These are phyloP conservation scores for Citrullus mucosospermus DNA, from an alignment of 306 rosid genomes.

Conservation along the genomic window DNA sequence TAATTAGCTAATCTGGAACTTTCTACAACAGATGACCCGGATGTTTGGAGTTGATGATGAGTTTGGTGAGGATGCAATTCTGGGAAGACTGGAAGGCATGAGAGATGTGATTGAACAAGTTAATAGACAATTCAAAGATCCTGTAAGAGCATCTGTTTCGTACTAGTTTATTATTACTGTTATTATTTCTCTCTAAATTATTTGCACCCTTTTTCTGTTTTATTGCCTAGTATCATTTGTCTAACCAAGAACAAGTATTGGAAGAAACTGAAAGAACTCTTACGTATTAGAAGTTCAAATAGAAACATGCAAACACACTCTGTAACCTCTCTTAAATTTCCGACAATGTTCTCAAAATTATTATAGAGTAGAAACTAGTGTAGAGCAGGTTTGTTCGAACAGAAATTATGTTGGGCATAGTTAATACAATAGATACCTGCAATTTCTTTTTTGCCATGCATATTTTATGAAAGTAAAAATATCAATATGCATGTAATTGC, in stretches of 20 bases:
- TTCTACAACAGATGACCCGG: constrained; percentile 55
- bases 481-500: background rate
- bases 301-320: background rate
- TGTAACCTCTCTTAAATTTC: background rate
- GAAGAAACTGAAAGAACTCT: background rate
- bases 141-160: constrained; percentile 33
- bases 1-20: background rate
- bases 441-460: background rate
- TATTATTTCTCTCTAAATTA: background rate
- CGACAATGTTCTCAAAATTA: background rate
- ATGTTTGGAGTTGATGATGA: constrained; percentile 92
- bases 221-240: background rate
- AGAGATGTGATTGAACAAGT: constrained; percentile 93
- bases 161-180: background rate
- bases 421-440: background rate
- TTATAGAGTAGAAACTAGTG: background rate
- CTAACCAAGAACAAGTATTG: background rate
- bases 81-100: constrained; percentile 96
- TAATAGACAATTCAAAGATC: constrained; percentile 86
- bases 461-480: background rate
- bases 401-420: background rate
- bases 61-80: constrained; percentile 85
- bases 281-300: background rate
- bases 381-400: background rate
- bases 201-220: background rate